A percentile compares a stretch with the other conserved stretches of the same genome.
phyloP scores from a whole-genome alignment of 805 yeast genomes.

The Wickerhamomyces tratensis region DNA sequence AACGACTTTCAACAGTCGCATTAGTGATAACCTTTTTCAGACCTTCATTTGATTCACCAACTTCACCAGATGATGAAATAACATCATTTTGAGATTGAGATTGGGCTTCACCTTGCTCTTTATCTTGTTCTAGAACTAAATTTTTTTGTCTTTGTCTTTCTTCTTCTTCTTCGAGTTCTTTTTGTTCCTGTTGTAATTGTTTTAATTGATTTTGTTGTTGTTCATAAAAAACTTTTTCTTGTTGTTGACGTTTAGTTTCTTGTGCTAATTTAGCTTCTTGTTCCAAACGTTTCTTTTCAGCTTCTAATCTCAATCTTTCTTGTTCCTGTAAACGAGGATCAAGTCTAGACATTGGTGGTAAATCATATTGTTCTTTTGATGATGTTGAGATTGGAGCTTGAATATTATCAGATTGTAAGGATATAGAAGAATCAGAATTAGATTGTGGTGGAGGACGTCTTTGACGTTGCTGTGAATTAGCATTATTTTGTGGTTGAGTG shows the following conservation, averaged over 20 bases:
- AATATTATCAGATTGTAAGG: no score
- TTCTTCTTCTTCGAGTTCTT: slow-evolving; percentile 11
- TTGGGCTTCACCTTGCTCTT: no score
- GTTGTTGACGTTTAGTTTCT: slow-evolving; percentile 7
- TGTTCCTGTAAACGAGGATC: slow-evolving; percentile 9
- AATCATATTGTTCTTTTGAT: not conserved
- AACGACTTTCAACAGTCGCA: slow-evolving; percentile 3
- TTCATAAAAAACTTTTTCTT: not conserved
- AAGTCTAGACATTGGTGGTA: slow-evolving; percentile 7
- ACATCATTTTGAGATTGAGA: slow-evolving; percentile 3
- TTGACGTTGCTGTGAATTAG: slow-evolving; percentile 9
- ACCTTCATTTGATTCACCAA: no score
- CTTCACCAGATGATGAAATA: slow-evolving; percentile 2
- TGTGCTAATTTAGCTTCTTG: slow-evolving; percentile 1
- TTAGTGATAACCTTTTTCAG: slow-evolving; percentile 1
- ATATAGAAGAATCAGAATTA: not conserved
- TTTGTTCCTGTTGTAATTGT: slow-evolving; percentile 6
- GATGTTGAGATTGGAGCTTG: not conserved
- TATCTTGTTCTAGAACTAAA: slow-evolving; percentile 9
- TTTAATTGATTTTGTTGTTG: not conserved
- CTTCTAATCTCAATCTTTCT: slow-evolving; percentile 6
- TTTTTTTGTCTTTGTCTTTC: slow-evolving; percentile 15
- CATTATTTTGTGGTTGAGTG: no score
- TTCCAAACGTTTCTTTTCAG: not conserved
- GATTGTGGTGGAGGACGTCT: slow-evolving; percentile 16